Evolutionary conservation across 202 grass and related monocot genomes (phyloP), one percentile per base, ranked within the genome.

Genomic region (Digitaria exilis): DNA sequence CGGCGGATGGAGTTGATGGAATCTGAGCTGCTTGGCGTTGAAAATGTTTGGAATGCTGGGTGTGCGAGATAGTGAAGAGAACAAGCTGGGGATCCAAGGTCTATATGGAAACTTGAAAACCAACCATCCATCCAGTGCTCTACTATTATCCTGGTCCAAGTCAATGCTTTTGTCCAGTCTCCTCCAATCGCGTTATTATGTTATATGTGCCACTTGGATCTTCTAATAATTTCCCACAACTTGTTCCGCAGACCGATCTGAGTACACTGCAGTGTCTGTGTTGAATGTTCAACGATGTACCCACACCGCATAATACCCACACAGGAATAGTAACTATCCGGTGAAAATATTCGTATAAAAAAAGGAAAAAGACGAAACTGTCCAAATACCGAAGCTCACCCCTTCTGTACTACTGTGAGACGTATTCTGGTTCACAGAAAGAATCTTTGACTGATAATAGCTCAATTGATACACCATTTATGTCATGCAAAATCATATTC

Each of bases 101-200:
- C 24, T 28, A 37, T 45, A 26, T 69, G 13, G 3, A 65, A 65
- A 8, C 18, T 11, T 37, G 45, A 3, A 39, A 39, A 39, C 37
- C 37, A 5, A 39, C 37, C 37, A 39, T 39, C 32, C 32, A 34
- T 34, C 37, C 37, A 39, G 37, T 8, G 37, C 37, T 39, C 6
- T 39, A 39, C 37, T 5, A 39, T 39, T 5, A 39, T 24, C 29
- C 52, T 6, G 56, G 73, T 76, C 73, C 73, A 76, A 80, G 77
- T 80, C 62, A 80, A 80, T 9, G 21, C n/a, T 15, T 13, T 60
- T 41, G 52, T 50, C 35, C 21, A 6, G 51, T 41, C 32, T 41
- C 32, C 42, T 14, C 44, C 26, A 37, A 79, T 13, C 76, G 60
- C 43, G 60, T 79, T n/a, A 24, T 79, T n/a, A 24, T 39, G 37